Conservation (phyloP, 2,329 filamentous ascomycete genomes). For the Nectriaceae sp. region DNA sequence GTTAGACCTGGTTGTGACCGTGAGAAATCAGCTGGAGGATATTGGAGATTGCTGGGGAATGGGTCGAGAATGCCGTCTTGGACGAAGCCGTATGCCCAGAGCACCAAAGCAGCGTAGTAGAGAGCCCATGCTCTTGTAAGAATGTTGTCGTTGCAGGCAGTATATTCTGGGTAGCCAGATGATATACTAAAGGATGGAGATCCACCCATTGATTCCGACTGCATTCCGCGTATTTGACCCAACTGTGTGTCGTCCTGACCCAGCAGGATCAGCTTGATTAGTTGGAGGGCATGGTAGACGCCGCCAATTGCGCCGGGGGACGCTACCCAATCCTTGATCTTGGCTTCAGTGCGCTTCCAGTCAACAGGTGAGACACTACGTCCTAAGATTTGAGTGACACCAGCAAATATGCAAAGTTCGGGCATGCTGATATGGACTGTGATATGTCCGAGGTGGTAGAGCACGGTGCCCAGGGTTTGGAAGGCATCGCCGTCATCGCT, state of each 20-base stretch:
- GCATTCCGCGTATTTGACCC: not conserved
- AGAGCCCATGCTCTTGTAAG: conserved; percentile 27
- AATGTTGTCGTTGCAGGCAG: conserved; percentile 26
- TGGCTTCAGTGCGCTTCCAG: conserved; percentile 29
- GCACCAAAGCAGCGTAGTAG: conserved; percentile 29
- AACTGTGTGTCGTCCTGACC: conserved; percentile 17
- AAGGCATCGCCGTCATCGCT: conserved; percentile 31
- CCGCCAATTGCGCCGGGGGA: conserved; percentile 29
- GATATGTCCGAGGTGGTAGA: conserved; percentile 30
- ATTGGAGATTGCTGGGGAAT: conserved; percentile 28
- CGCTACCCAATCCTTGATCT: conserved; percentile 31
- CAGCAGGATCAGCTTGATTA: conserved; percentile 26
- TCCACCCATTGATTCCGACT: not conserved
- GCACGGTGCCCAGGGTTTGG: conserved; percentile 27
- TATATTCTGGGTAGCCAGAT: conserved; percentile 22
- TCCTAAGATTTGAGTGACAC: conserved; percentile 28
- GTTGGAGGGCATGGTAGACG: conserved; percentile 29
- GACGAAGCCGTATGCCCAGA: conserved; percentile 30
- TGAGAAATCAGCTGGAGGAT: conserved; percentile 11
- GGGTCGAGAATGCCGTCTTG: conserved; percentile 30
- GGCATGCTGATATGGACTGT: conserved; percentile 32
- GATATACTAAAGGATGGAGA: not conserved
- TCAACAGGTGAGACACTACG: conserved; percentile 29
- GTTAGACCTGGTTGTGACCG: not conserved
- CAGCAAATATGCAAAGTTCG: conserved; percentile 30